phyloP scores from a whole-genome alignment of 352 stramenopile genomes.

The Proteromonas lacertae region DNA sequence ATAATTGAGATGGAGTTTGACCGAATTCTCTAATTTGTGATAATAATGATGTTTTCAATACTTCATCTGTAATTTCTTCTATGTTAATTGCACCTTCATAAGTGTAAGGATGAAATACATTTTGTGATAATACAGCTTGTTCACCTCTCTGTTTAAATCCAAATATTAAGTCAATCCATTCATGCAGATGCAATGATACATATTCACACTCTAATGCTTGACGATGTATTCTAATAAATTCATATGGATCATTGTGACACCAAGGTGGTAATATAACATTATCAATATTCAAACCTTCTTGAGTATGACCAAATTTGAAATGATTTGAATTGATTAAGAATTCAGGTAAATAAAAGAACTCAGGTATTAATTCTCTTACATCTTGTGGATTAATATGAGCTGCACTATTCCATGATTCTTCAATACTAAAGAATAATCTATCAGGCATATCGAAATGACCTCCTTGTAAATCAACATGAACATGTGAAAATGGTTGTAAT shows the following conservation, averaged over 20 bases:
- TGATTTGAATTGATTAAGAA: conserved; percentile 32
- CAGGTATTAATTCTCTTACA: conserved; percentile 36
- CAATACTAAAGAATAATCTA: conserved; percentile 68
- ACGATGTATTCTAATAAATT: conserved; percentile 73
- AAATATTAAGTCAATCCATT: conserved; percentile 97
- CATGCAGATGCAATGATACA: conserved; percentile 57
- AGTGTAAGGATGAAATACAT: conserved; percentile 93
- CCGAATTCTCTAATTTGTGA: conserved; percentile 18
- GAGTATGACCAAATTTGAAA: conserved; percentile 27
- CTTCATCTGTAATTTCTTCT: conserved; percentile 30
- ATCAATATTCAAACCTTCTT: conserved; percentile 31
- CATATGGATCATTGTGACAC: conserved; percentile 38
- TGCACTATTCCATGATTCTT: conserved; percentile 59
- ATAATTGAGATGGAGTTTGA: conserved; percentile 10
- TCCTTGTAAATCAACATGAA: conserved; percentile 66
- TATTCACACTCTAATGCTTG: conserved; percentile 69
- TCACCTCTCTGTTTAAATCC: conserved; percentile 59
- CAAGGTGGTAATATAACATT: conserved; percentile 69
- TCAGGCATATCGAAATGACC: conserved; percentile 69
- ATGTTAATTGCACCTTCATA: conserved; percentile 93
- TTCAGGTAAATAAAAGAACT: conserved; percentile 41
- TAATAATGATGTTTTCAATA: conserved; percentile 7
- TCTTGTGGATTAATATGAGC: conserved; percentile 52
- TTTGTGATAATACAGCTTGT: conserved; percentile 58
- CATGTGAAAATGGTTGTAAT: conserved; percentile 82